A percentile compares a stretch with the other conserved stretches of the same genome.
Evolutionary conservation across 139 green algal genomes (phyloP).

Genomic region (Eudorina sp.): DNA sequence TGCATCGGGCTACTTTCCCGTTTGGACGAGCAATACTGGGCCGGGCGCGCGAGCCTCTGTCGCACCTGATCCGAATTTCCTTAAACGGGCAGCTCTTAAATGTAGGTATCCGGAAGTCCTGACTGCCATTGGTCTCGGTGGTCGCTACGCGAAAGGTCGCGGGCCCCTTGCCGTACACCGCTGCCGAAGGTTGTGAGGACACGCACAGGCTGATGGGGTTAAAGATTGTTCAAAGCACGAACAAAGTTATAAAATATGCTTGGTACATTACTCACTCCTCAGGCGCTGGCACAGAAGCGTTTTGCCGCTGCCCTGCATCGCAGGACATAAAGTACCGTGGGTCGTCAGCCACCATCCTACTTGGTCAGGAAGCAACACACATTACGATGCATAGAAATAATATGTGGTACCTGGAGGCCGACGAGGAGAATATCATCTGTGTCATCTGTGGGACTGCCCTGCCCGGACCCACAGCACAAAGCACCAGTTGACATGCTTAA

Average conservation of each 20-base stretch:
- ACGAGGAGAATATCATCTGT: conserved; percentile 15
- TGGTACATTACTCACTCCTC: not conserved
- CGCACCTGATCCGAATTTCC: conserved; percentile 1
- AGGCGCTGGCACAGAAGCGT: conserved; percentile 6
- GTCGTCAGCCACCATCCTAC: no score
- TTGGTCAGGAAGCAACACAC: no score
- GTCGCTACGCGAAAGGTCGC: not conserved
- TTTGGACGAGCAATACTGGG: no score
- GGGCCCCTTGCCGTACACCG: conserved; percentile 22
- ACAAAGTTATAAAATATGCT: not conserved
- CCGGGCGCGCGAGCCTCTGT: no score
- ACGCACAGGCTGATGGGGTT: not conserved
- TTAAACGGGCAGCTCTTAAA: conserved; percentile 23
- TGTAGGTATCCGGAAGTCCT: conserved; percentile 2
- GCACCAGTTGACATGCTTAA: not conserved
- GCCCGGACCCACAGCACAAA: not conserved
- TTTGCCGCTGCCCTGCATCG: conserved; percentile 26
- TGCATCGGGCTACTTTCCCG: no score
- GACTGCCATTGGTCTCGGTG: conserved; percentile 16
- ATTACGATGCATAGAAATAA: not conserved
- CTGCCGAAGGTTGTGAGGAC: no score
- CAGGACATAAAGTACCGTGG: not conserved
- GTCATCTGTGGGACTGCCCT: not conserved
- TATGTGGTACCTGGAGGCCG: not conserved
- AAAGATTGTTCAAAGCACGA: not conserved